These are phyloP conservation scores for Talaromyces sp. DNA, from an alignment of 2,329 filamentous ascomycete genomes.

Conservation along the genomic window DNA sequence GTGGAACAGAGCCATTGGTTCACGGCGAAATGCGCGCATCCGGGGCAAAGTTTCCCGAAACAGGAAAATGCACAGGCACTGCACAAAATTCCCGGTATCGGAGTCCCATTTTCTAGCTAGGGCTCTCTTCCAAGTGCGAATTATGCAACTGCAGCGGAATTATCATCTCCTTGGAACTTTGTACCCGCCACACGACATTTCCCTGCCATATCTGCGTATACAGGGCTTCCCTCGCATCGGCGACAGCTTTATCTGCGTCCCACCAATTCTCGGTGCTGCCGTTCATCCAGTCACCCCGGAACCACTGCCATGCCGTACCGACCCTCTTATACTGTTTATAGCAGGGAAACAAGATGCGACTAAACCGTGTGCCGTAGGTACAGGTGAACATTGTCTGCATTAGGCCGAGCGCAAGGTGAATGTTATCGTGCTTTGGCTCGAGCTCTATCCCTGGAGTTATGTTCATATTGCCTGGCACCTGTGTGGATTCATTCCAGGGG, in stretches of 20 bases:
- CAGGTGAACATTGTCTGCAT: not conserved
- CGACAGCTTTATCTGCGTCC: not conserved
- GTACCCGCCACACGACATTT: not conserved
- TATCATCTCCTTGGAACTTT: not conserved
- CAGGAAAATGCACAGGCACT: not conserved
- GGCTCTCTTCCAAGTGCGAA: not conserved
- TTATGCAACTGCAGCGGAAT: not conserved
- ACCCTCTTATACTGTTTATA: not conserved
- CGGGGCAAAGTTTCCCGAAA: not conserved
- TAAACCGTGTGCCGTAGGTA: not conserved
- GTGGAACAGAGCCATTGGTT: not conserved
- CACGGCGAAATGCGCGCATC: not conserved
- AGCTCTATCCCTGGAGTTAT: not conserved
- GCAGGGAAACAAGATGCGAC: not conserved
- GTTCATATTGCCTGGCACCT: too few species aligned
- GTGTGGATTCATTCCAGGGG: not conserved
- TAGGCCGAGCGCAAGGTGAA: not conserved
- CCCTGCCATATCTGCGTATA: not conserved
- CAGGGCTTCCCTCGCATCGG: not conserved
- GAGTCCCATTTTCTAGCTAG: not conserved
- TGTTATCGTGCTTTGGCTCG: not conserved
- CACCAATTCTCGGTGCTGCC: not conserved
- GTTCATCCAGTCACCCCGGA: not conserved
- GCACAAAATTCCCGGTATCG: not conserved
- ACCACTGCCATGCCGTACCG: not conserved